Base-by-base conservation (phyloP, 1,284 basidiomycete genomes). In the Caloboletus inedulis region DNA sequence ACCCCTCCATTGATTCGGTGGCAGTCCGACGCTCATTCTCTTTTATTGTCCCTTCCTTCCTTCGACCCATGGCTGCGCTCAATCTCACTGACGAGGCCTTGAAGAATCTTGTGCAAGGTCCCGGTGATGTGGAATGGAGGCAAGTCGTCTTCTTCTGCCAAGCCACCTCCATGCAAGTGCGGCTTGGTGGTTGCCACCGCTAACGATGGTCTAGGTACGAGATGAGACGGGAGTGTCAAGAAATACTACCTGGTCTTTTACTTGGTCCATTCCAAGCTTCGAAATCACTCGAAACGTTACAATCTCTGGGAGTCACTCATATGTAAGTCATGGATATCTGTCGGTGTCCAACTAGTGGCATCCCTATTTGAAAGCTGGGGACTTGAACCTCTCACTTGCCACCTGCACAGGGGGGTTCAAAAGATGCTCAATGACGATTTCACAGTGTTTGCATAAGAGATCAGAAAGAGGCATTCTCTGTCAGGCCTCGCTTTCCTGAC, bases 201-300 rank as follows among this genome's bases (percentile, higher is more conserved):
- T 49, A 36, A 60, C 51, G 41, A 29, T 33, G 27, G 25, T 21
- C 25, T 53, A 94, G 91, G 66, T 97, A 97, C 65, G 94, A 97
- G 70, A 97, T 97, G 94, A 80, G 94, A 39, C 76, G 94, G 41
- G 87, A 95, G 65, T 93, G 92, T 59, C 94, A 98, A 72, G 85
- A 94, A 69, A 94, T 97, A 61, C 76, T 96, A 0, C 91, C 91
- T 3, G 84, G 84, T 10, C 80, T 98, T 37, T 80, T 84, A 41
- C 81, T 97, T 2, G 94, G 94, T 0, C 93, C 94, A 1, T 92
- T 94, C 60, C 89, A 93, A 61, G 87, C 88, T 3, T 91, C 91
- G 2, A 92, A 91, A 62, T 87, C 88, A 4, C 71, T 91, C 16
- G 78, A 84, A 16, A 80, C 78, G 4, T 80, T 98, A 27, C 72